Base-by-base conservation (phyloP, 2,329 filamentous ascomycete species). In the Albophoma yamanashiensis region DNA sequence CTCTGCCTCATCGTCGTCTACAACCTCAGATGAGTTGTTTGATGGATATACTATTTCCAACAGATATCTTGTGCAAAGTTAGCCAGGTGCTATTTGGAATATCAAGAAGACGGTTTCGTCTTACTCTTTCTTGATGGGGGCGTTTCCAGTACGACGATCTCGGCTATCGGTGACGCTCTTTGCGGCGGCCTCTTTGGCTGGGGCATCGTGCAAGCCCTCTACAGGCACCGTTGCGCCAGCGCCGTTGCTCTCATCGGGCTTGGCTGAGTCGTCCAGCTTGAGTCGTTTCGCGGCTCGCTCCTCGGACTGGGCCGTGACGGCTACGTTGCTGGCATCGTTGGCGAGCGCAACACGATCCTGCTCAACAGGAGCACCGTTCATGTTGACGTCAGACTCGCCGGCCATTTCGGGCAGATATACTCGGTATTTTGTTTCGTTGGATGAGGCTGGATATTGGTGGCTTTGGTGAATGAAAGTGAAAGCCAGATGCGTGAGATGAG, bases 51-150 rank as follows among this genome's bases (percentile, higher is more conserved):
- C 63, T 25, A 71, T 63, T 34, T 76, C 66, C 60, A 80, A 69
- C 58, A 81, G 71, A 61, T 76, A 81, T 62, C 78, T 53, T 80
- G 61, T n/a, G 27, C 11, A 52, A 15, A 8, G 17, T 63, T 45
- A 65, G 63, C 15, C 55, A 47, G 58, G 40, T 15, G 25, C 42
- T 27, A 15, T 39, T n/a, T 31, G 22, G 4, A 14, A 15, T 20
- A 14, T 57, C 22, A 11, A 8, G 11, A 43, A 8, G 20, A n/a
- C 2, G 25, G 75, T 80, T 73, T 75, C 2, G 25, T 75, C 80
- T 73, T 75, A 90, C 84, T 92, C 89, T 69, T 82, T 79, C 73
- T 91, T 92, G 72, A 92, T 83, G 11, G 85, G 83, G 25, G 89
- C 88, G 58, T 87, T 76, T 34, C 87, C 88, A 67, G 79, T 85